Percentiles rank a stretch among this genome's conserved stretches.
Conservation (phyloP, 768 basidiomycete species). For the Myochromella boudieri region DNA sequence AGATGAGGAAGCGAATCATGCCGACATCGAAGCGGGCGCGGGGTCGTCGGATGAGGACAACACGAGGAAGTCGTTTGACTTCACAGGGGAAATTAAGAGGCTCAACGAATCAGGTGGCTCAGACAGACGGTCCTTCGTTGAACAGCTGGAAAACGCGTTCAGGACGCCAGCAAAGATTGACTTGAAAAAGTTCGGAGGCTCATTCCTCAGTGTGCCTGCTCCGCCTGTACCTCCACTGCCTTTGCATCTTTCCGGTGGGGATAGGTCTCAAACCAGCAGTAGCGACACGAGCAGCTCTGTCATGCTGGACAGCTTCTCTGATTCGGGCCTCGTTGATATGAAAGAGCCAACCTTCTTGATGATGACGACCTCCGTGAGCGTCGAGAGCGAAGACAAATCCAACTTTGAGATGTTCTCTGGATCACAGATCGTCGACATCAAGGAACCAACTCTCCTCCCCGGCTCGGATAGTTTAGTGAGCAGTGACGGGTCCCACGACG, state of each 20-base stretch:
- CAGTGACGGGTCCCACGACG: conserved; percentile 25
- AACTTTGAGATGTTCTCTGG: conserved; percentile 24
- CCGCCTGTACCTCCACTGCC: conserved; percentile 58
- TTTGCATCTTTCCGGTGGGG: conserved; percentile 18
- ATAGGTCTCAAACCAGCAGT: too few relatives aligned
- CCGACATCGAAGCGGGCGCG: conserved; percentile 38
- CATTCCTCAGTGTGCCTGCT: conserved; percentile 34
- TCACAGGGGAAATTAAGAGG: conserved; percentile 73
- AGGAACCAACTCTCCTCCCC: conserved; percentile 36
- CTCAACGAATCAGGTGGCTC: conserved; percentile 71
- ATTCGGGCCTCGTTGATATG: conserved; percentile 26
- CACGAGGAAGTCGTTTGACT: conserved; percentile 82
- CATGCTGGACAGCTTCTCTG: conserved; percentile 15
- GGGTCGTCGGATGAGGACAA: conserved; percentile 57
- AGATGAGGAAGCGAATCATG: conserved; percentile 42
- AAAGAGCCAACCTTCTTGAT: conserved; percentile 26
- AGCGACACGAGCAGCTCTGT: conserved; percentile 15
- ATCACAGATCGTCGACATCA: conserved; percentile 32
- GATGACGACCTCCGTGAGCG: conserved; percentile 11
- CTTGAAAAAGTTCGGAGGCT: conserved; percentile 43
- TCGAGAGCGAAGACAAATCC: conserved; percentile 10
- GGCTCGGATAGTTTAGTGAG: conserved; percentile 38
- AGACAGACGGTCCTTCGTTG: conserved; percentile 74
- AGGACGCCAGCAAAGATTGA: conserved; percentile 72
- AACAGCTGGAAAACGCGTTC: conserved; percentile 81